Conservation (phyloP, 2,329 filamentous ascomycete species). For the Cladophialophora chaetospira region DNA sequence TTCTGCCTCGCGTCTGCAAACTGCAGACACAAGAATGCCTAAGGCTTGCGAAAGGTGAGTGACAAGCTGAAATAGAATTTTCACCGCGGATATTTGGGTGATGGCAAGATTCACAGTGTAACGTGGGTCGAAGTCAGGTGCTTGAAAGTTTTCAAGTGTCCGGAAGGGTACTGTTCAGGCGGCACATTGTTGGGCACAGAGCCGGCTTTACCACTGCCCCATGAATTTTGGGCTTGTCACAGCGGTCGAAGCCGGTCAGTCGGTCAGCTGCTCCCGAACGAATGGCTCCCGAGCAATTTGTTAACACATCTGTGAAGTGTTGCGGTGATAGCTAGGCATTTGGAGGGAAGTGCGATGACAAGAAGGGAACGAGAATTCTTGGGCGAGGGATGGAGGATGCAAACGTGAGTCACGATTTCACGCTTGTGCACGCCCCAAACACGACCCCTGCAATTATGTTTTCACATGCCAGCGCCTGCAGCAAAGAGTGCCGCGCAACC, state of each 20-base stretch:
- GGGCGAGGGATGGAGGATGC: constrained; percentile 10
- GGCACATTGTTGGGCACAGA: neutral
- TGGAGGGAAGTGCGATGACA: neutral
- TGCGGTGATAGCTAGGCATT: neutral
- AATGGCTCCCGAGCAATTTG: neutral
- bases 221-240: neutral
- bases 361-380: neutral
- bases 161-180: constrained; percentile 23
- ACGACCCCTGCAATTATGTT: neutral
- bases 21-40: neutral
- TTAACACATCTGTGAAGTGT: neutral
- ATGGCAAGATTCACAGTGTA: neutral
- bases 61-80: constrained; percentile 5
- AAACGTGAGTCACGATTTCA: constrained; percentile 19
- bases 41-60: neutral
- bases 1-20: neutral
- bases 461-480: neutral
- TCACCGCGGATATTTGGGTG: neutral
- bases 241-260: neutral
- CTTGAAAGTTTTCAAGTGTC: neutral
- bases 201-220: constrained; percentile 7
- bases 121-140: neutral
- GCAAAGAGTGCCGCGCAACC: constrained; percentile 21
- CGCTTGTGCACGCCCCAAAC: neutral
- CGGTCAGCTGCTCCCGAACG: constrained; percentile 1